Evolutionary conservation across 768 basidiomycete species (phyloP).

Genomic region (Leucocoprinus birnbaumii): DNA sequence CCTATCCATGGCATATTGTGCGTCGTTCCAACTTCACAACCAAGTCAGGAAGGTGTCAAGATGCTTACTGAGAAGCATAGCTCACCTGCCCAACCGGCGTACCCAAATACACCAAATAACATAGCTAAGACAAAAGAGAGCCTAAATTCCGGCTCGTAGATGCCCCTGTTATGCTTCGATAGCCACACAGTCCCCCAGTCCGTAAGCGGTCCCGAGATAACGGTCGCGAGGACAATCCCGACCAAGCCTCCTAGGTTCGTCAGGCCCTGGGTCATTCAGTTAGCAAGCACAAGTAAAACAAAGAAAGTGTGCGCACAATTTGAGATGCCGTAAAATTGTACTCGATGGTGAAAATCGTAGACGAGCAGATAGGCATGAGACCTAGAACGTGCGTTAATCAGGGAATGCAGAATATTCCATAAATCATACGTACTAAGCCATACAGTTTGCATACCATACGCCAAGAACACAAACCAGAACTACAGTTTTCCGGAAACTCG

Average conservation of each 20-base stretch:
- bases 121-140: constrained; percentile 38
- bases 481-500: constrained; percentile 6
- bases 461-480: constrained; percentile 36
- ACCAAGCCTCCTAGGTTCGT: constrained; percentile 42
- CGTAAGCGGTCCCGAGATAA: constrained; percentile 34
- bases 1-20: constrained; percentile 45
- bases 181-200: constrained; percentile 42
- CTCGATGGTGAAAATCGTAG: constrained; percentile 41
- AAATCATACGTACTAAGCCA: constrained; percentile 37
- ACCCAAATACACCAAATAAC: constrained; percentile 43
- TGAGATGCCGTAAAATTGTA: constrained; percentile 39
- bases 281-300: not conserved
- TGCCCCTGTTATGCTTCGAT: constrained; percentile 38
- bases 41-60: no score
- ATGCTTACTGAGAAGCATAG: not conserved
- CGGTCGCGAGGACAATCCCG: constrained; percentile 36
- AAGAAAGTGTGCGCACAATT: constrained; percentile 26
- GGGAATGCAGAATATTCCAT: no score
- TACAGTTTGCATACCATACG: constrained; percentile 40
- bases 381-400: no score
- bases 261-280: constrained; percentile 23
- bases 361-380: constrained; percentile 39
- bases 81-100: constrained; percentile 40
- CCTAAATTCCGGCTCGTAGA: constrained; percentile 46
- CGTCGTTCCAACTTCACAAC: constrained; percentile 35